A percentile compares a stretch with the other conserved stretches of the same genome.
Conservation (phyloP, 306 rosid species). For the Trifolium repens region DNA sequence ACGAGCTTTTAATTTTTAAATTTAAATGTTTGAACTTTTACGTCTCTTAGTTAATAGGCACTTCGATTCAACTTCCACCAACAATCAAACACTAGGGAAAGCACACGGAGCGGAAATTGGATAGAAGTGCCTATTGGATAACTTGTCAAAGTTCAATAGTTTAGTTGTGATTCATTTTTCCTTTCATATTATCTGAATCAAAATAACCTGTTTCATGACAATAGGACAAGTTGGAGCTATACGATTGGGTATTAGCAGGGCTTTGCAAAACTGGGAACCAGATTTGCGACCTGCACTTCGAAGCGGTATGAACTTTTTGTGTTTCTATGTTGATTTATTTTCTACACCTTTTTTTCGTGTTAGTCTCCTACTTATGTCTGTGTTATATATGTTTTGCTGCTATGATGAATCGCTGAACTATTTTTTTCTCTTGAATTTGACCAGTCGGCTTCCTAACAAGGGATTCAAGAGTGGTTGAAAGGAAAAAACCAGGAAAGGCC, state of each 20-base stretch:
- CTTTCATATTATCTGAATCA: neutral
- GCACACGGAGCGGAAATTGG: neutral
- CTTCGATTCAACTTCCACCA: slow-evolving; percentile 26
- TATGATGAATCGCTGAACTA: slow-evolving; percentile 38
- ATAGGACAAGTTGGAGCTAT: slow-evolving; percentile 99
- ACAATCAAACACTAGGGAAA: neutral
- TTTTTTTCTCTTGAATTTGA: slow-evolving; percentile 35
- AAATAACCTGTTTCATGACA: slow-evolving; percentile 15
- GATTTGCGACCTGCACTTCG: slow-evolving; percentile 79
- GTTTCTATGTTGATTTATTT: slow-evolving; percentile 15
- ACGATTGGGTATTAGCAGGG: slow-evolving; percentile 86
- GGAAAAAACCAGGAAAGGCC: slow-evolving; percentile 98
- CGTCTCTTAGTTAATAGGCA: neutral
- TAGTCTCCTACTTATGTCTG: neutral
- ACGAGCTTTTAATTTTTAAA: neutral
- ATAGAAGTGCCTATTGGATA: slow-evolving; percentile 1
- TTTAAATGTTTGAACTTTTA: slow-evolving; percentile 29
- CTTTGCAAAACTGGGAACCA: slow-evolving; percentile 98
- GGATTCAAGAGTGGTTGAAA: slow-evolving; percentile 88
- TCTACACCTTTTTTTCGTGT: neutral
- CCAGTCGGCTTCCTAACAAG: slow-evolving; percentile 95
- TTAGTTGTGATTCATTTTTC: slow-evolving; percentile 20
- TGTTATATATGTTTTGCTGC: neutral
- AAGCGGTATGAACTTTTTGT: slow-evolving; percentile 55
- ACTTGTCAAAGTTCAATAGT: slow-evolving; percentile 24